Evolutionary conservation across 495 filamentous ascomycete species (phyloP).

Genomic region (Beverwykella pulmonaria): DNA sequence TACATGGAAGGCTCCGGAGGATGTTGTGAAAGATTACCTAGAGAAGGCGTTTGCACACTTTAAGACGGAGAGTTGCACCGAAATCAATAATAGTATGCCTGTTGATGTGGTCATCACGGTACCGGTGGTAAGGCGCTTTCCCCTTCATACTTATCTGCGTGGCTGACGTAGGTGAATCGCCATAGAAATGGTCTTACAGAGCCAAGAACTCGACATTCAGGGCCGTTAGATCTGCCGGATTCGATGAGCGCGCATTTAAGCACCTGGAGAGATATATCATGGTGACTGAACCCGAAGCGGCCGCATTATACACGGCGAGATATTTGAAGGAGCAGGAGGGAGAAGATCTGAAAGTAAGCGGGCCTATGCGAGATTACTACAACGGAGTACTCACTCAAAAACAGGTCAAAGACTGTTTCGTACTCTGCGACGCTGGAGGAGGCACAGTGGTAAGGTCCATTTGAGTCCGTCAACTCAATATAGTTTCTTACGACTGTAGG

Average conservation of each 20-base stretch:
- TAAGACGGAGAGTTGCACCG: neutral
- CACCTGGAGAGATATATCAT: conserved; percentile 1
- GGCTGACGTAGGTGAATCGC: no score
- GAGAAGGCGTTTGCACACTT: conserved; percentile 3
- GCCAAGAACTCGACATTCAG: conserved; percentile 25
- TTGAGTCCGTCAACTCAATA: no score
- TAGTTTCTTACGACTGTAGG: no score
- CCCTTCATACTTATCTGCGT: neutral
- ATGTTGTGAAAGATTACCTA: conserved; percentile 29
- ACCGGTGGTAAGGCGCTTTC: conserved; percentile 5
- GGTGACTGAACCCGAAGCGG: conserved; percentile 27
- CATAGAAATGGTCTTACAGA: conserved; percentile 17
- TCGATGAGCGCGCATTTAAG: conserved; percentile 13
- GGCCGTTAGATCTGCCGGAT: conserved; percentile 22
- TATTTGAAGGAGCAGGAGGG: conserved; percentile 5
- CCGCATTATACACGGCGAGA: conserved; percentile 20
- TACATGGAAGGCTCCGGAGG: conserved; percentile 15
- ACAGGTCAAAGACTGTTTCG: conserved; percentile 20
- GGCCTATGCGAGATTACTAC: neutral
- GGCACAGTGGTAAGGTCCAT: conserved; percentile 20
- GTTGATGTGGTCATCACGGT: conserved; percentile 30
- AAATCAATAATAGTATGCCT: neutral
- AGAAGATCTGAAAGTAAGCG: neutral
- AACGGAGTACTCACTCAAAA: neutral
- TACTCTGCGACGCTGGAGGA: conserved; percentile 25